Conservation (phyloP, 495 filamentous ascomycete species). For the Hypoxylon lenormandii region DNA sequence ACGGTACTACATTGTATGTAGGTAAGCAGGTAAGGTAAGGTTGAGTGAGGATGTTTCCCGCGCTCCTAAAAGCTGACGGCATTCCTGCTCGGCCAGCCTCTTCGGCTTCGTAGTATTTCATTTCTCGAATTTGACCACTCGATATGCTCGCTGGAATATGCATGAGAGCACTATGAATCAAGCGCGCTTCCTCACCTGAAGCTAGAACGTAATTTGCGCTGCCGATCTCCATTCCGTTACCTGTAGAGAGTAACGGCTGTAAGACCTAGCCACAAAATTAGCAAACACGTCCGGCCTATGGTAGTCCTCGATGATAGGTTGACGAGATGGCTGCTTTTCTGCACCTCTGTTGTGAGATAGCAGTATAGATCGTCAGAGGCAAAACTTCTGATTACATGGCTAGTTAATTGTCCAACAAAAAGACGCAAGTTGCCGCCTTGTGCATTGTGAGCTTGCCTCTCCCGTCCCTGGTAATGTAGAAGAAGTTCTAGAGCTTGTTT, state of each 20-base stretch:
- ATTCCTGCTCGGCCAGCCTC: slow-evolving; percentile 20
- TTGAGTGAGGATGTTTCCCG: slow-evolving; percentile 29
- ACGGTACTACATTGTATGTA: no score
- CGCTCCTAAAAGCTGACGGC: slow-evolving; percentile 40
- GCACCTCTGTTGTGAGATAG: slow-evolving; percentile 26
- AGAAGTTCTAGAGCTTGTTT: slow-evolving; percentile 24
- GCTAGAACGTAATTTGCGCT: slow-evolving; percentile 38
- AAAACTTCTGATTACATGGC: slow-evolving; percentile 29
- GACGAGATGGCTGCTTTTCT: slow-evolving; percentile 21
- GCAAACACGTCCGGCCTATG: slow-evolving; percentile 17
- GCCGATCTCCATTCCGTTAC: slow-evolving; percentile 32
- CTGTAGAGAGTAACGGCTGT: slow-evolving; percentile 9
- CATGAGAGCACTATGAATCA: slow-evolving; percentile 33
- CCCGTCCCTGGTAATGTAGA: slow-evolving; percentile 20
- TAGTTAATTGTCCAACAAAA: slow-evolving; percentile 26
- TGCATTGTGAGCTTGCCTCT: slow-evolving; percentile 28
- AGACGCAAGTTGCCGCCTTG: slow-evolving; percentile 44
- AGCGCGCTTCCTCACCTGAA: slow-evolving; percentile 44
- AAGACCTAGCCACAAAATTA: slow-evolving; percentile 29
- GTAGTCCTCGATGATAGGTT: not conserved
- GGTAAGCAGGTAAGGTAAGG: slow-evolving; percentile 16
- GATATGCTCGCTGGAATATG: slow-evolving; percentile 26
- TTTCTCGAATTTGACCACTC: slow-evolving; percentile 41
- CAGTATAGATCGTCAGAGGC: slow-evolving; percentile 40
- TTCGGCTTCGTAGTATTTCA: slow-evolving; percentile 34